These are phyloP conservation scores for Alternaria brassicae DNA, from an alignment of 2,329 filamentous ascomycete species.

Conservation along the genomic window DNA sequence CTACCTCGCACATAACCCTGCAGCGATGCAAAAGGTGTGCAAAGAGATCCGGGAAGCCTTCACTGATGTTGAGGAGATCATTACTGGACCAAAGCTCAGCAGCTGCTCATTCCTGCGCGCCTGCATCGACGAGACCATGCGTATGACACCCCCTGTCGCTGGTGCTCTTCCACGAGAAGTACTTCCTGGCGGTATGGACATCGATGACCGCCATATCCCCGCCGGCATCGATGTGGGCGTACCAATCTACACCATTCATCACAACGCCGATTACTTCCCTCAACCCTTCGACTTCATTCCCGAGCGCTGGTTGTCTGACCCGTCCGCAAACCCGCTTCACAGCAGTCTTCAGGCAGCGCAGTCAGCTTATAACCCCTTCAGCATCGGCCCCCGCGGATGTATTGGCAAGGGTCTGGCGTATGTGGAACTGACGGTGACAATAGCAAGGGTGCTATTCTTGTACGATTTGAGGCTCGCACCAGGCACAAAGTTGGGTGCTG, in stretches of 20 bases:
- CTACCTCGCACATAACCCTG: slow-evolving; percentile 54
- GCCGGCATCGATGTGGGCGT: slow-evolving; percentile 48
- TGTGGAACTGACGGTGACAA: slow-evolving; percentile 68
- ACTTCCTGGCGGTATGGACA: slow-evolving; percentile 47
- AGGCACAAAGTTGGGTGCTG: slow-evolving; percentile 43
- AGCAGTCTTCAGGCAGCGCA: slow-evolving; percentile 57
- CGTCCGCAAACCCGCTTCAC: slow-evolving; percentile 39
- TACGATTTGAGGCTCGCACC: slow-evolving; percentile 62
- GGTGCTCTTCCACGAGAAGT: slow-evolving; percentile 50
- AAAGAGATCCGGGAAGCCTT: slow-evolving; percentile 47
- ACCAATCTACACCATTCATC: slow-evolving; percentile 49
- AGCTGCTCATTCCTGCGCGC: slow-evolving; percentile 47
- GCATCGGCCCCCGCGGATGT: slow-evolving; percentile 72
- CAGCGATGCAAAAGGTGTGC: slow-evolving; percentile 41
- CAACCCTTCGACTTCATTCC: slow-evolving; percentile 49
- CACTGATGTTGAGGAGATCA: slow-evolving; percentile 49
- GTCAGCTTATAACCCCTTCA: slow-evolving; percentile 77
- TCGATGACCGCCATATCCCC: slow-evolving; percentile 48
- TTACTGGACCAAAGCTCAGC: slow-evolving; percentile 43
- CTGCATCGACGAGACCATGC: slow-evolving; percentile 53
- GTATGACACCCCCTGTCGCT: slow-evolving; percentile 51
- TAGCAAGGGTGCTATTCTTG: slow-evolving; percentile 67
- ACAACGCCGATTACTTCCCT: slow-evolving; percentile 50
- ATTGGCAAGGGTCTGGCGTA: slow-evolving; percentile 76
- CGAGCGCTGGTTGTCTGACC: slow-evolving; percentile 48